These are phyloP conservation scores for Globisporangium cederbergense DNA, from an alignment of 352 stramenopile genomes.

Conservation along the genomic window DNA sequence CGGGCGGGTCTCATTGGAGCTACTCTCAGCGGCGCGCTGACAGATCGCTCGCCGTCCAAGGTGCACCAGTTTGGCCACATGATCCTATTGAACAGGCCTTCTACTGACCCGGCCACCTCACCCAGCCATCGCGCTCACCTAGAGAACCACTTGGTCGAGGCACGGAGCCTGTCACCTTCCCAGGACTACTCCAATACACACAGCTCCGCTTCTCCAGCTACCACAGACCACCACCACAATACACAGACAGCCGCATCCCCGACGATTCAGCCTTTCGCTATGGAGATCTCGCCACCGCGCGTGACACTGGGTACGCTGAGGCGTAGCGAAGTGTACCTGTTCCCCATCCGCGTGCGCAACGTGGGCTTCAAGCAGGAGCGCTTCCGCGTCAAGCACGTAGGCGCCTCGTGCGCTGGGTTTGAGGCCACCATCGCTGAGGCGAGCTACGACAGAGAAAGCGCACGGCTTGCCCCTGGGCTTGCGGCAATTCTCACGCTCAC, in stretches of 20 bases:
- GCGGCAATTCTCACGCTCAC: slow-evolving; percentile 58
- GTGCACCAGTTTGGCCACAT: slow-evolving; percentile 1
- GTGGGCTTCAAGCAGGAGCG: slow-evolving; percentile 62
- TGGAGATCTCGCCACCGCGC: slow-evolving; percentile 50
- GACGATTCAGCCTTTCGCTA: slow-evolving; percentile 42
- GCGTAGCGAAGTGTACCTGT: slow-evolving; percentile 58
- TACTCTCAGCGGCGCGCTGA: slow-evolving; percentile 9
- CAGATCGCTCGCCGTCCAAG: slow-evolving; percentile 13
- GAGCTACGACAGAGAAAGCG: slow-evolving; percentile 55
- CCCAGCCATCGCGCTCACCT: not conserved
- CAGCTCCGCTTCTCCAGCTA: not conserved
- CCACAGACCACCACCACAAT: not conserved
- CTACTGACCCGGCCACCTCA: slow-evolving; percentile 2
- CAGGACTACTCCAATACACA: not conserved
- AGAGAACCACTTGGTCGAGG: not conserved
- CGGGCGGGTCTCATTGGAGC: not conserved
- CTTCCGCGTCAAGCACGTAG: slow-evolving; percentile 56
- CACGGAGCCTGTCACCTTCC: not conserved
- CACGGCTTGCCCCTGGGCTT: slow-evolving; percentile 51
- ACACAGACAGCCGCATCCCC: slow-evolving; percentile 17
- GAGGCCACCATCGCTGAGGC: slow-evolving; percentile 43
- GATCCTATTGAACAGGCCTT: not conserved
- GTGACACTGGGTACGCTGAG: slow-evolving; percentile 37
- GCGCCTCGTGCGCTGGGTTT: slow-evolving; percentile 33
- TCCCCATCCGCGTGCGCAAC: slow-evolving; percentile 64